Evolutionary conservation across 2,329 filamentous ascomycete genomes (phyloP).

Genomic region (Rhinocladiella similis): DNA sequence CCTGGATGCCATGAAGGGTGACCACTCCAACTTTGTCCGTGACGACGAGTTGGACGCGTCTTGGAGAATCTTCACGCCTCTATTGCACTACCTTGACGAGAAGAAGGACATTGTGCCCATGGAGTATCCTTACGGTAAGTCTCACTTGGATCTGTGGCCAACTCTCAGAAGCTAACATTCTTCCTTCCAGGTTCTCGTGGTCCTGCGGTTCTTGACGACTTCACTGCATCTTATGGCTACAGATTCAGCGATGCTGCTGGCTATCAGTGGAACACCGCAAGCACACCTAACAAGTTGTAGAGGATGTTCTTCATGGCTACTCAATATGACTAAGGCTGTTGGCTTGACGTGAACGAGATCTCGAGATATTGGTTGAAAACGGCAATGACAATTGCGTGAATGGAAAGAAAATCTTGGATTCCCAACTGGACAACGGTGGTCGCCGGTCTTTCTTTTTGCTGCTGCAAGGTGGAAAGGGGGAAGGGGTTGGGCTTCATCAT

Average conservation of each 20-base stretch:
- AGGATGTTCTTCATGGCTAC: not conserved
- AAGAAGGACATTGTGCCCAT: slow-evolving; percentile 99
- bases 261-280: slow-evolving; percentile 85
- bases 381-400: not conserved
- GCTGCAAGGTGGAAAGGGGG: too few species aligned
- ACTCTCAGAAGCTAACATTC: not conserved
- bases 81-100: slow-evolving; percentile 96
- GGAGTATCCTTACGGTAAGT: slow-evolving; percentile 97
- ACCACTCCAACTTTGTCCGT: slow-evolving; percentile 98
- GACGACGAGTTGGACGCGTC: slow-evolving; percentile 95
- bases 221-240: slow-evolving; percentile 96
- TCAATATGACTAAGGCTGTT: too few species aligned
- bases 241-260: slow-evolving; percentile 97
- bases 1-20: slow-evolving; percentile 94
- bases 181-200: slow-evolving; percentile 77
- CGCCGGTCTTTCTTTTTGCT: too few species aligned
- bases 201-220: slow-evolving; percentile 94
- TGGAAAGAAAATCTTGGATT: too few species aligned
- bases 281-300: slow-evolving; percentile 28
- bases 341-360: too few species aligned
- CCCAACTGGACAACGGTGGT: too few species aligned
- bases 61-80: slow-evolving; percentile 97
- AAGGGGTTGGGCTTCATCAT: too few species aligned
- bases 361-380: not conserved
- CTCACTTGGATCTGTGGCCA: not conserved